Evolutionary conservation across 2,329 filamentous ascomycete species (phyloP).

Genomic region (Trichoderma asperellum): DNA sequence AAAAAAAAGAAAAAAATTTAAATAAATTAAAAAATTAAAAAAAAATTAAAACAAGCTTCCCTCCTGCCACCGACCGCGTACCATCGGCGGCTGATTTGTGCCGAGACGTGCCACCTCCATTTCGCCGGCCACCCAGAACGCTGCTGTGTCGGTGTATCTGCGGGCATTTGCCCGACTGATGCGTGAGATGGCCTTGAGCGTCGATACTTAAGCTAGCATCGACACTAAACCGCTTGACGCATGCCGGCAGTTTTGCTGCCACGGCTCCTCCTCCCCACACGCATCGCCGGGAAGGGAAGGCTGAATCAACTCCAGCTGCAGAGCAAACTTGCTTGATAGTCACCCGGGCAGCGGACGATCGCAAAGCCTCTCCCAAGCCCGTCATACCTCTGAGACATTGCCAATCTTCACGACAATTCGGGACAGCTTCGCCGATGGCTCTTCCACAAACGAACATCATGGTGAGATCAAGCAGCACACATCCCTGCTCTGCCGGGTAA

Average conservation of each 20-base stretch:
- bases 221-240: neutral
- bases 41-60: neutral
- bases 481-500: neutral
- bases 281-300: conserved; percentile 18
- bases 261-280: conserved; percentile 1
- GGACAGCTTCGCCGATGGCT: neutral
- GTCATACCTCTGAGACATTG: conserved; percentile 11
- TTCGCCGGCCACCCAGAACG: neutral
- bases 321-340: neutral
- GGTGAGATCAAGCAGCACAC: conserved; percentile 12
- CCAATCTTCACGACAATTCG: neutral
- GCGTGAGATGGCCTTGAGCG: conserved; percentile 12
- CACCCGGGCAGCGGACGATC: neutral
- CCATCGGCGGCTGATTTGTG: conserved; percentile 5
- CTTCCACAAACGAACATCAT: conserved; percentile 5
- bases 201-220: conserved; percentile 4
- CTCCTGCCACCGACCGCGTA: neutral
- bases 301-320: neutral
- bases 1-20: neutral
- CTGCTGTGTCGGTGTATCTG: conserved; percentile 6
- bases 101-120: conserved; percentile 10
- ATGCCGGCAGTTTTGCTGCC: conserved; percentile 8
- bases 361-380: neutral
- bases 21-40: neutral
- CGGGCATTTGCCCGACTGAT: conserved; percentile 18